Evolutionary conservation across 495 filamentous ascomycete species (phyloP).

Genomic region (Annulohypoxylon bovei): DNA sequence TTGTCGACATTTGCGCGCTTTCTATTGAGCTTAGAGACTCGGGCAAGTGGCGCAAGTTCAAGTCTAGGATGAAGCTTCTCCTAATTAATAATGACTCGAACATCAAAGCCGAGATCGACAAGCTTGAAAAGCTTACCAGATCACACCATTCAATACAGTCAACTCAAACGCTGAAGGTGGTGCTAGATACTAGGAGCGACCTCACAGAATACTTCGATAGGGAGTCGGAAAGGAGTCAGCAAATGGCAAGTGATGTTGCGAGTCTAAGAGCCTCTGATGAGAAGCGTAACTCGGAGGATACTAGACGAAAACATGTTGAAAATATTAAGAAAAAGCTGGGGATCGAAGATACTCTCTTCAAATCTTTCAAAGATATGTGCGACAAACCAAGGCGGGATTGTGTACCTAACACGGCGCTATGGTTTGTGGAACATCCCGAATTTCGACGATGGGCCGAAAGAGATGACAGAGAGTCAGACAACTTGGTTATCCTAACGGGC

Average conservation of each 20-base stretch:
- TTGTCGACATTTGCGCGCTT: slow-evolving; percentile 42
- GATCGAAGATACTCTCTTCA: neutral
- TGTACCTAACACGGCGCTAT: neutral
- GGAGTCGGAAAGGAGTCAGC: neutral
- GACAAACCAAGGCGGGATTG: slow-evolving; percentile 5
- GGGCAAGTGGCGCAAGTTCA: slow-evolving; percentile 36
- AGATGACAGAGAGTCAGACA: neutral
- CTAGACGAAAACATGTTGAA: neutral
- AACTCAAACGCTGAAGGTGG: neutral
- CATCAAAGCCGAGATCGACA: neutral
- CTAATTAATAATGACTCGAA: slow-evolving; percentile 5
- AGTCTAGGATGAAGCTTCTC: slow-evolving; percentile 29
- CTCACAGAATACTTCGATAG: neutral
- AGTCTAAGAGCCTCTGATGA: neutral
- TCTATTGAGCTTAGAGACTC: slow-evolving; percentile 37
- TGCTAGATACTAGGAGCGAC: neutral
- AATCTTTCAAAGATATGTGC: neutral
- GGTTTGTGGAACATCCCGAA: neutral
- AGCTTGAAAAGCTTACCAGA: neutral
- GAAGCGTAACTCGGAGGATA: neutral
- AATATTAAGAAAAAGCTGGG: slow-evolving; percentile 1
- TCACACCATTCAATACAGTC: slow-evolving; percentile 1
- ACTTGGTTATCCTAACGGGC: neutral
- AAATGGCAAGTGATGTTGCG: neutral
- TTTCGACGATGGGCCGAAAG: slow-evolving; percentile 3